phyloP scores from a whole-genome alignment of 2,329 filamentous ascomycete genomes.

The Dichotomopilus funicola region DNA sequence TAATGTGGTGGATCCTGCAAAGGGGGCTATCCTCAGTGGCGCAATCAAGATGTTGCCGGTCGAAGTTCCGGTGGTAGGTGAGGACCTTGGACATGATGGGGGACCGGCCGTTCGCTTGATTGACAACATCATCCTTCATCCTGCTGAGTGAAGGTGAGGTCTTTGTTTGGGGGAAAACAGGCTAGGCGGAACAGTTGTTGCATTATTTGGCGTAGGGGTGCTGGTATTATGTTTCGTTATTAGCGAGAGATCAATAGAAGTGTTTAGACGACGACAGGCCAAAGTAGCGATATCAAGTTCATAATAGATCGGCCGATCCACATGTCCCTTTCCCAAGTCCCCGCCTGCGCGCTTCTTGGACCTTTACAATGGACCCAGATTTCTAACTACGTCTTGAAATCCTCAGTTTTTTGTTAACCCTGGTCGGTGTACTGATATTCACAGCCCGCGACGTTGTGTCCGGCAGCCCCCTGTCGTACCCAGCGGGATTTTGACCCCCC shows the following conservation, averaged over 20 bases:
- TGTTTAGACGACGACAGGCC: background rate
- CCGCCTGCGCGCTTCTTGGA: no score
- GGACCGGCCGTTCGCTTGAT: conserved; percentile 79
- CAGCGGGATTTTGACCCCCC: no score
- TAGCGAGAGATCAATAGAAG: conserved; percentile 4
- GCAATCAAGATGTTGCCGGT: conserved; percentile 85
- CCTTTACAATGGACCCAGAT: no score
- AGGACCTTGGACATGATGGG: conserved; percentile 67
- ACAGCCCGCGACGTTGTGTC: no score
- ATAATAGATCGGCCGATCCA: no score
- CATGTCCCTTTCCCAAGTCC: no score
- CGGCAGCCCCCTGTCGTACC: no score
- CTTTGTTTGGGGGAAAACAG: no score
- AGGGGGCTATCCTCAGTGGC: conserved; percentile 79
- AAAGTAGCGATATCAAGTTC: background rate
- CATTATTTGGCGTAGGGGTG: conserved; percentile 12
- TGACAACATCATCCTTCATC: conserved; percentile 76
- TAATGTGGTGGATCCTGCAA: conserved; percentile 58
- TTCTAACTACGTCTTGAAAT: no score
- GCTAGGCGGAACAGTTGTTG: background rate
- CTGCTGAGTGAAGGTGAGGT: conserved; percentile 19
- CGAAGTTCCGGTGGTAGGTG: conserved; percentile 60
- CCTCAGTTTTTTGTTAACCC: no score
- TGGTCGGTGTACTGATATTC: no score
- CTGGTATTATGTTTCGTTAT: background rate